Evolutionary conservation across 148 eudicot species (phyloP).

Genomic region (Chenopodium formosanum): DNA sequence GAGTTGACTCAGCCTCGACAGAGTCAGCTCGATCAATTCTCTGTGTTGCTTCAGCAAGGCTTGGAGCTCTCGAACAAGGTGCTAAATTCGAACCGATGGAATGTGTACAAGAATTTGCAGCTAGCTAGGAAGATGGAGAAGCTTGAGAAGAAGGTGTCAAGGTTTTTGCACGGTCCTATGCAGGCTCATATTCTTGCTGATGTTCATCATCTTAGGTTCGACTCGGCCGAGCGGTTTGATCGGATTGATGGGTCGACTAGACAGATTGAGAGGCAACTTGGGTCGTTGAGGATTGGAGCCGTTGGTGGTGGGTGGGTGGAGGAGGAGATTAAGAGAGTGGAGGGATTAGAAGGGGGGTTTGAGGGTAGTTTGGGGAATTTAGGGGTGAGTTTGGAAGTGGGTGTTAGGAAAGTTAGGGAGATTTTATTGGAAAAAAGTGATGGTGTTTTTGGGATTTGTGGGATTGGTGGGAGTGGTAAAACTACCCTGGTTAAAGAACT

Average conservation of each 20-base stretch:
- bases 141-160: slow-evolving; percentile 50
- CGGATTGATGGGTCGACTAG: slow-evolving; percentile 40
- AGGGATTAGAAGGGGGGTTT: slow-evolving; percentile 40
- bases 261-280: slow-evolving; percentile 56
- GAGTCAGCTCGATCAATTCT: slow-evolving; percentile 64
- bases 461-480: slow-evolving; percentile 92
- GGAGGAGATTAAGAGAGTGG: slow-evolving; percentile 53
- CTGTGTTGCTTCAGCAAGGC: slow-evolving; percentile 47
- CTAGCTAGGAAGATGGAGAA: slow-evolving; percentile 77
- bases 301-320: slow-evolving; percentile 42
- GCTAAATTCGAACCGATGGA: slow-evolving; percentile 58
- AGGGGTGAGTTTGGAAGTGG: slow-evolving; percentile 57
- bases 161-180: slow-evolving; percentile 60
- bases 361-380: slow-evolving; percentile 48
- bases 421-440: slow-evolving; percentile 46
- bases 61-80: slow-evolving; percentile 54
- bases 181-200: slow-evolving; percentile 86
- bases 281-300: slow-evolving; percentile 53
- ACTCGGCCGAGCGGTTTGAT: slow-evolving; percentile 60
- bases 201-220: slow-evolving; percentile 70
- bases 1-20: slow-evolving; percentile 67
- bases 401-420: slow-evolving; percentile 68
- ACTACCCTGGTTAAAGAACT: slow-evolving; percentile 73
- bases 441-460: slow-evolving; percentile 61
- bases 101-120: slow-evolving; percentile 67